These are phyloP conservation scores for Penicillium sp. DNA, from an alignment of 2,329 filamentous ascomycete species.

Conservation along the genomic window DNA sequence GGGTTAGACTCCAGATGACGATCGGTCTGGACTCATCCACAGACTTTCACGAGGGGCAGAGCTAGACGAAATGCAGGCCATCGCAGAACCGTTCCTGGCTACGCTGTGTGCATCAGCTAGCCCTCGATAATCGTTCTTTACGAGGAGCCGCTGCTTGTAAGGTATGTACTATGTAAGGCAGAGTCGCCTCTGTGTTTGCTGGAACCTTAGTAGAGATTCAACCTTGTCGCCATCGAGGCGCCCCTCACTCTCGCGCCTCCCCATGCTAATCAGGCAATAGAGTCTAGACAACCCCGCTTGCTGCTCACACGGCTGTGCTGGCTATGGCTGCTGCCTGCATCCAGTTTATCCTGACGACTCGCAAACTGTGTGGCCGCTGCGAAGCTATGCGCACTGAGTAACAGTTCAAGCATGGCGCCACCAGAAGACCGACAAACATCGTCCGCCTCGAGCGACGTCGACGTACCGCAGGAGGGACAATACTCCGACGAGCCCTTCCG, in stretches of 20 bases:
- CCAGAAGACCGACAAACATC: background rate
- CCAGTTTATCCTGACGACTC: background rate
- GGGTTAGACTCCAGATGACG: no score
- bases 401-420: constrained; percentile 11
- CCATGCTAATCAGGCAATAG: constrained; percentile 7
- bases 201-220: constrained; percentile 1
- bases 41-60: no score
- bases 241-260: constrained; percentile 6
- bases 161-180: no score
- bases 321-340: constrained; percentile 10
- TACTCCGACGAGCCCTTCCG: constrained; percentile 17
- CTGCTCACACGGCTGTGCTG: background rate
- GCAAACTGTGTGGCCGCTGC: background rate
- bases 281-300: background rate
- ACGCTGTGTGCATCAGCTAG: no score
- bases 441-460: background rate
- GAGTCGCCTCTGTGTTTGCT: background rate
- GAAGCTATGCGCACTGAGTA: background rate
- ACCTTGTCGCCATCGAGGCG: constrained; percentile 2
- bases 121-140: no score
- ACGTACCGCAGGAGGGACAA: constrained; percentile 1
- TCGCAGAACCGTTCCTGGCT: no score
- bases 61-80: no score
- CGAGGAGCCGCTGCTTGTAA: no score
- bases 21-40: no score